Evolutionary conservation across 495 filamentous ascomycete species (phyloP), one percentile per base, ranked within the genome.

Genomic region (Podospora appendiculata): DNA sequence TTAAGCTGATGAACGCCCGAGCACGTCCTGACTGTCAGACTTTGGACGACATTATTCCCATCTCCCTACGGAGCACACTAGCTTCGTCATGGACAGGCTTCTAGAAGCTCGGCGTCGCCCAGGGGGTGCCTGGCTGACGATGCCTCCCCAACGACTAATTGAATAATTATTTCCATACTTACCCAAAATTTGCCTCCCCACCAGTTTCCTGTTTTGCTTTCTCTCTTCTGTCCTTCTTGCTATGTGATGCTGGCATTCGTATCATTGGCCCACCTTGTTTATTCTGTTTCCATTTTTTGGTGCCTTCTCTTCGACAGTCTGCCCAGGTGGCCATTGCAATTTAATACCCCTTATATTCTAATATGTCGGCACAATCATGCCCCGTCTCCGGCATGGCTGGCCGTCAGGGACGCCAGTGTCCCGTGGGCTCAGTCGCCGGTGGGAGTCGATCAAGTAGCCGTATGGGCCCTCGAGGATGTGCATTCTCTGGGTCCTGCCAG

Each of bases 381-480:
- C 63, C 63, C 18, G 52, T 66, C 9, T 66, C 63, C 19, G 60
- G 60, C 47, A 58, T 52, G 50, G 47, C 54, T 5, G 58, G 56
- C 25, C 60, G 44, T 32, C 53, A 52, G 41, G 58, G 56, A 16
- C 60, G 44, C 34, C 53, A 54, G 38, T 66, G 60, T 41, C 60
- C 58, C 9, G 63, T 54, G 3, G 57, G 59, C 12, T 66, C 60
- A 47, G 53, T 53, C 33, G 48, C 58, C 32, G 52, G 56, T 3
- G 47, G 40, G 34, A 58, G 60, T 42, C 49, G 63, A 36, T 50
- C 58, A 25, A 58, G 51, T 48, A 68, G 61, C 43, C 58, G 55
- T 9, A 47, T 63, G 3, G 68, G 67, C 25, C 68, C 68, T 14
- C 59, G 66, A 19, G 67, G 66, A 8, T 70, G 67, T 34, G 51